phyloP scores from a whole-genome alignment of 192 early-diverging fungal species.

The Coemansia sp. region DNA sequence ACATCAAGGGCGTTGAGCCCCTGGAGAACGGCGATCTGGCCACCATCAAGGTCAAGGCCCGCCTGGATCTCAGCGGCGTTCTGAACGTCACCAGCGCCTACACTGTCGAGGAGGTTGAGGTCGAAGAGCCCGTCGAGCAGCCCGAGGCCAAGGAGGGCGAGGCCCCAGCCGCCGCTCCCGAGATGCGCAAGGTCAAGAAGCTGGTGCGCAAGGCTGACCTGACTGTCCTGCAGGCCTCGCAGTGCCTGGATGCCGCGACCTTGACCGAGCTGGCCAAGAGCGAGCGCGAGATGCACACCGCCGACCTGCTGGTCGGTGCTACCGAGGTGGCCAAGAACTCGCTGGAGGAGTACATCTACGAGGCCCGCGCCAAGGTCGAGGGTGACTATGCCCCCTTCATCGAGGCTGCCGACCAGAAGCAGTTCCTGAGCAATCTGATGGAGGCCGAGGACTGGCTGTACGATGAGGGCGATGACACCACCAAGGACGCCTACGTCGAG shows the following conservation, averaged over 20 bases:
- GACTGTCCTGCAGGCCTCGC: conserved; percentile 66
- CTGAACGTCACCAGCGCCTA: conserved; percentile 82
- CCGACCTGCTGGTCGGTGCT: conserved; percentile 89
- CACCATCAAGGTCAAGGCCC: conserved; percentile 91
- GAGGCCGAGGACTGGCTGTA: conserved; percentile 98
- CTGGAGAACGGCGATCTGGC: conserved; percentile 66
- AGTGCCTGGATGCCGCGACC: conserved; percentile 62
- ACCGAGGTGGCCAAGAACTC: conserved; percentile 94
- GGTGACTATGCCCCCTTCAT: conserved; percentile 74
- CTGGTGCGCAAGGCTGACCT: conserved; percentile 88
- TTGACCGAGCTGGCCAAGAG: conserved; percentile 71
- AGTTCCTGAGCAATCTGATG: conserved; percentile 71
- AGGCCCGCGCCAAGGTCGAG: conserved; percentile 87
- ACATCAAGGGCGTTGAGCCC: conserved; percentile 80
- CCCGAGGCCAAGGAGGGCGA: conserved; percentile 63
- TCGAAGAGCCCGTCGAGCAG: conserved; percentile 76
- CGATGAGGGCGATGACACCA: conserved; percentile 92
- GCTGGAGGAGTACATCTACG: conserved; percentile 98
- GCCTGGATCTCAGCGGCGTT: conserved; percentile 84
- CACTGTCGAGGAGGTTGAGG: conserved; percentile 86
- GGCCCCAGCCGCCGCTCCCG: conserved; percentile 56
- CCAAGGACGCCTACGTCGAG: conserved; percentile 85
- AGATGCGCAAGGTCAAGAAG: conserved; percentile 88
- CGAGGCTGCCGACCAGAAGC: conserved; percentile 69
- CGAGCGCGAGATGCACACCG: conserved; percentile 83